Conservation (phyloP, 2,329 filamentous ascomycete genomes). For the Neospermospora avenae region DNA sequence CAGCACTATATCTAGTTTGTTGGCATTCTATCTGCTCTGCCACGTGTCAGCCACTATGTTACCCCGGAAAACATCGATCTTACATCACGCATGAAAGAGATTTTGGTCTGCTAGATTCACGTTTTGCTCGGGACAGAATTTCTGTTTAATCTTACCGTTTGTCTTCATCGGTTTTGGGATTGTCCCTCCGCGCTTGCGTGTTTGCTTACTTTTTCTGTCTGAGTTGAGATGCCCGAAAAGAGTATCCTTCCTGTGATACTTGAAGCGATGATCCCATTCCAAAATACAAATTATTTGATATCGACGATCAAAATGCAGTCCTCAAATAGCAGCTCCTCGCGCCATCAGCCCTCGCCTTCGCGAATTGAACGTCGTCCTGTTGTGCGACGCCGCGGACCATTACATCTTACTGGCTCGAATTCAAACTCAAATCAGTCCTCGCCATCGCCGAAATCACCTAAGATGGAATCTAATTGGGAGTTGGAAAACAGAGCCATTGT, state of each 20-base stretch:
- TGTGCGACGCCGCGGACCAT: constrained; percentile 5
- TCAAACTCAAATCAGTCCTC: constrained; percentile 8
- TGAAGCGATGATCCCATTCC: background rate
- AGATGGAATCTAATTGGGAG: constrained; percentile 5
- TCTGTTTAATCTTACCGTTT: constrained; percentile 5
- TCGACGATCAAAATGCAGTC: constrained; percentile 17
- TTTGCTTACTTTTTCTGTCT: background rate
- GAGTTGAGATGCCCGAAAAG: constrained; percentile 6
- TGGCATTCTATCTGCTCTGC: constrained; percentile 15
- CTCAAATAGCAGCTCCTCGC: constrained; percentile 13
- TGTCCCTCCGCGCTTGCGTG: background rate
- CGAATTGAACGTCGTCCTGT: constrained; percentile 6
- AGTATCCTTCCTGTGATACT: constrained; percentile 1
- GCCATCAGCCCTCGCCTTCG: constrained; percentile 4
- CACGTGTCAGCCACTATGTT: constrained; percentile 16
- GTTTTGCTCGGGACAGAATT: constrained; percentile 8
- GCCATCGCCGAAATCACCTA: background rate
- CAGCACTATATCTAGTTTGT: constrained; percentile 15
- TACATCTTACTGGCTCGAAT: background rate
- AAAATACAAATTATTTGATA: constrained; percentile 8
- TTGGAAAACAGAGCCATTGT: background rate
- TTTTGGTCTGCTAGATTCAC: constrained; percentile 8
- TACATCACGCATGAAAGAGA: constrained; percentile 9
- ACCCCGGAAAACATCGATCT: constrained; percentile 11
- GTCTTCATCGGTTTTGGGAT: background rate